Evolutionary conservation across 2,329 filamentous ascomycete species (phyloP).

Genomic region (Onygenales sp.): DNA sequence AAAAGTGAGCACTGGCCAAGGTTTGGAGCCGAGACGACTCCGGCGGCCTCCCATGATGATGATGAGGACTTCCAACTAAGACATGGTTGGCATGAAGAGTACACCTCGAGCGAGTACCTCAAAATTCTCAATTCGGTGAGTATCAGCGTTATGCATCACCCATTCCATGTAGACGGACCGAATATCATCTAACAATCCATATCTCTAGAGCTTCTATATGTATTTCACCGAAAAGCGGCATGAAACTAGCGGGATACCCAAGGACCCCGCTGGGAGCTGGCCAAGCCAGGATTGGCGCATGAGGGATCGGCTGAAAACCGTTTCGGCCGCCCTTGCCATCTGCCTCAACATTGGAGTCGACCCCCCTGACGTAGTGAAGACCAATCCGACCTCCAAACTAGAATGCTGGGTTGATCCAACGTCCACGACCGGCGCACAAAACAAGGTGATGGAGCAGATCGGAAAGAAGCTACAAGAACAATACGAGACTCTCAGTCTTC

Average conservation of each 20-base stretch:
- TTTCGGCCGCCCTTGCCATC: slow-evolving; percentile 86
- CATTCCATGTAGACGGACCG: slow-evolving; percentile 3
- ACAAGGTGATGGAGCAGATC: slow-evolving; percentile 84
- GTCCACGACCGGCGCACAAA: slow-evolving; percentile 60
- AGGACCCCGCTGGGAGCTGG: slow-evolving; percentile 45
- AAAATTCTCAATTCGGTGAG: slow-evolving; percentile 71
- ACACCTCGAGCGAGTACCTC: slow-evolving; percentile 82
- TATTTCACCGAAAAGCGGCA: slow-evolving; percentile 98
- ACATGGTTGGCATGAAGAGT: slow-evolving; percentile 88
- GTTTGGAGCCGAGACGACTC: slow-evolving; percentile 21
- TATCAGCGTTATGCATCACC: slow-evolving; percentile 15
- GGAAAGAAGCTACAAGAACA: slow-evolving; percentile 93
- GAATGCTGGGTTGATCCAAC: slow-evolving; percentile 97
- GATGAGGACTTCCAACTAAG: slow-evolving; percentile 53
- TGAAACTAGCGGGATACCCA: slow-evolving; percentile 83
- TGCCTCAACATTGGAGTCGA: slow-evolving; percentile 97
- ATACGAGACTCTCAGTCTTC: slow-evolving; percentile 88
- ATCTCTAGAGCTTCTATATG: slow-evolving; percentile 90
- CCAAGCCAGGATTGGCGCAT: slow-evolving; percentile 89
- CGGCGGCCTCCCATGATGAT: slow-evolving; percentile 23
- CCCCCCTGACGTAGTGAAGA: slow-evolving; percentile 93
- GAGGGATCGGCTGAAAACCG: slow-evolving; percentile 91
- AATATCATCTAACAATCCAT: slow-evolving; percentile 5
- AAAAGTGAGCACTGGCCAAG: slow-evolving; percentile 45
- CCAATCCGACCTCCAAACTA: slow-evolving; percentile 81